phyloP scores from a whole-genome alignment of 2,329 filamentous ascomycete genomes.

The Rhexocercosporidium sp. region DNA sequence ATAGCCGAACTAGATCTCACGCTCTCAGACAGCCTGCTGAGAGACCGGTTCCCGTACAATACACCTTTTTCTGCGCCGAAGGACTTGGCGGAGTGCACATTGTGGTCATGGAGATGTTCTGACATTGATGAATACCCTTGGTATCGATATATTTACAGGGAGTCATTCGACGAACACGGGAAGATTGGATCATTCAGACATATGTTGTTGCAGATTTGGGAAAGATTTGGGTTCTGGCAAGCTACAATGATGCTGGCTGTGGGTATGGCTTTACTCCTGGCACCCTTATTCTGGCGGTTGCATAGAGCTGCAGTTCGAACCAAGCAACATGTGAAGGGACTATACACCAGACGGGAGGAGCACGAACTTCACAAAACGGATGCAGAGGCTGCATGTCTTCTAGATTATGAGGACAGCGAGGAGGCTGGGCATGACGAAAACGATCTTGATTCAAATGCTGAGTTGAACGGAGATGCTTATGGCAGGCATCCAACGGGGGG shows the following conservation, averaged over 20 bases:
- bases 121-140: conserved; percentile 27
- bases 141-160: conserved; percentile 30
- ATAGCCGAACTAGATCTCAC: neutral
- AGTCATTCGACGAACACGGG: conserved; percentile 30
- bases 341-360: neutral
- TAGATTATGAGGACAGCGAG: neutral
- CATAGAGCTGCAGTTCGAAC: neutral
- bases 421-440: neutral
- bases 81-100: conserved; percentile 21
- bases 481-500: no score
- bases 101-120: conserved; percentile 29
- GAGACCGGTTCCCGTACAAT: conserved; percentile 3
- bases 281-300: neutral
- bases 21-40: conserved; percentile 4
- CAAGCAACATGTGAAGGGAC: neutral
- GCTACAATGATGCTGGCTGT: neutral
- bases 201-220: neutral
- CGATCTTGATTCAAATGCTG: neutral
- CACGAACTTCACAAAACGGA: neutral
- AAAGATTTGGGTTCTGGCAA: neutral
- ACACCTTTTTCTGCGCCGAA: neutral
- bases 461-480: neutral
- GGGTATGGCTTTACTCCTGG: neutral
- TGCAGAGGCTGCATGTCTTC: neutral
- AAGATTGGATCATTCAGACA: conserved; percentile 25